Evolutionary conservation across 495 filamentous ascomycete species (phyloP).

Genomic region (Lophiostoma macrostomum): DNA sequence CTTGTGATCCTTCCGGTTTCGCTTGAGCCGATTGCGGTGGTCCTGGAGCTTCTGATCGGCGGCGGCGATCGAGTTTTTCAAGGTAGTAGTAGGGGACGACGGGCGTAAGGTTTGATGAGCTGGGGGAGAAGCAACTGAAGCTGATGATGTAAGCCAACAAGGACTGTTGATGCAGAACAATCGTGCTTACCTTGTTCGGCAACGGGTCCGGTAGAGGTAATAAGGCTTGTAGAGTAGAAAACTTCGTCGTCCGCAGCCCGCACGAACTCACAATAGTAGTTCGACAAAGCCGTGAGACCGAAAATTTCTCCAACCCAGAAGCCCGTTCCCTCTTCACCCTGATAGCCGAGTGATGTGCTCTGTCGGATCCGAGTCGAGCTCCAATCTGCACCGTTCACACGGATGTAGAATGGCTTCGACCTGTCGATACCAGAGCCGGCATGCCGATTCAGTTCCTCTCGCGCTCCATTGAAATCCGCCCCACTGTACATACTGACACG

Average conservation of each 20-base stretch:
- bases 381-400: conserved; percentile 86
- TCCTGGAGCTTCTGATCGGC: conserved; percentile 76
- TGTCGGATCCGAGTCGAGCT: conserved; percentile 68
- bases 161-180: background rate
- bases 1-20: conserved; percentile 76
- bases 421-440: conserved; percentile 50
- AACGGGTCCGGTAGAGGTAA: conserved; percentile 69
- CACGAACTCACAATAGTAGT: conserved; percentile 82
- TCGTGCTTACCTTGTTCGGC: conserved; percentile 57
- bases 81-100: conserved; percentile 78
- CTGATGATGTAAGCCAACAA: conserved; percentile 41
- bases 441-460: conserved; percentile 23
- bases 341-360: conserved; percentile 45
- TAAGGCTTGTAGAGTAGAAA: conserved; percentile 74
- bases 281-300: conserved; percentile 79
- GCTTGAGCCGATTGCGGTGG: conserved; percentile 69
- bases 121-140: conserved; percentile 50
- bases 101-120: conserved; percentile 64
- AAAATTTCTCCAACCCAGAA: conserved; percentile 82
- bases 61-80: conserved; percentile 80
- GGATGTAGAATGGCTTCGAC: conserved; percentile 77
- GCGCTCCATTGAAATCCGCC: conserved; percentile 2
- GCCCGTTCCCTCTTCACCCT: conserved; percentile 53
- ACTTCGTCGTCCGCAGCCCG: conserved; percentile 68
- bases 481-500: conserved; percentile 41